Evolutionary conservation across 1,139 yeast species (phyloP).

Genomic region (Diutina rugosa): DNA sequence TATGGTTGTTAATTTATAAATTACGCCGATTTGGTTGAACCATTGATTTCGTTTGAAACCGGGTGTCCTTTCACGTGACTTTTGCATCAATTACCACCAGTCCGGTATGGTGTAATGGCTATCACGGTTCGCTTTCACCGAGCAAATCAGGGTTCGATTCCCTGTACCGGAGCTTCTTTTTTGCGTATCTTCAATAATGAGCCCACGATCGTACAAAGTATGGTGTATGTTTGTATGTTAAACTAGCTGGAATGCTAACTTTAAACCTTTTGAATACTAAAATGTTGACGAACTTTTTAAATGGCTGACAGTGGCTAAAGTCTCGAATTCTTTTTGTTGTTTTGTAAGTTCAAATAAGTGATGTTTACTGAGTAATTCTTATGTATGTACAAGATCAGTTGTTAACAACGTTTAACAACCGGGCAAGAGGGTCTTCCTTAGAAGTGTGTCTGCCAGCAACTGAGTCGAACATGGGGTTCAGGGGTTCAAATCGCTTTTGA

Average conservation of each 20-base stretch:
- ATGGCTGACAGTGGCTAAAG: too few relatives aligned
- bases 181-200: not conserved
- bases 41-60: not conserved
- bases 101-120: conserved; percentile 20
- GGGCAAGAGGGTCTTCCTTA: conserved; percentile 20
- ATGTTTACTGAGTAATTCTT: not conserved
- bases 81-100: conserved; percentile 2
- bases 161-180: conserved; percentile 27
- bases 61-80: not conserved
- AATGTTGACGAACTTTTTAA: too few relatives aligned
- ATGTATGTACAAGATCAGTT: conserved; percentile 4
- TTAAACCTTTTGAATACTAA: too few relatives aligned
- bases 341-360: not conserved
- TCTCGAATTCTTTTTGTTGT: too few relatives aligned
- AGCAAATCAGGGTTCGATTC: conserved; percentile 36
- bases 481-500: conserved; percentile 14
- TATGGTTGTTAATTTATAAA: too few relatives aligned
- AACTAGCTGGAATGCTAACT: too few relatives aligned
- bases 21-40: not conserved
- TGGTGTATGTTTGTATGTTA: too few relatives aligned
- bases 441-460: conserved; percentile 21
- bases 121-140: conserved; percentile 18
- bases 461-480: conserved; percentile 20
- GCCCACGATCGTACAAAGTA: too few relatives aligned
- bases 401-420: conserved; percentile 20